Evolutionary conservation across 2,329 filamentous ascomycete genomes (phyloP).

Genomic region (Calonectria pseudoreteaudii): DNA sequence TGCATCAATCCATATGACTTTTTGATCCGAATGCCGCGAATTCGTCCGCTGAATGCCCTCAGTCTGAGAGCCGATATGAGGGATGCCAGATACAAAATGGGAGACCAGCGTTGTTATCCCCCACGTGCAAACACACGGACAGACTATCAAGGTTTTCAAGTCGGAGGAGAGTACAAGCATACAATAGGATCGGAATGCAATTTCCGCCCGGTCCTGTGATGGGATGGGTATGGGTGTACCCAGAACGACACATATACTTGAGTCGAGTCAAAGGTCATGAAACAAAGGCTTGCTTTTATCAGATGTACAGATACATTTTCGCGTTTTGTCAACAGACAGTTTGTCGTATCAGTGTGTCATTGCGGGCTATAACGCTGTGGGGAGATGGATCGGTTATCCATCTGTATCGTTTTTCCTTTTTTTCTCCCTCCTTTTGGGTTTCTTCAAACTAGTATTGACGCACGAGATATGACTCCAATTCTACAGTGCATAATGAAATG

Average conservation of each 20-base stretch:
- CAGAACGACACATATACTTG: not conserved
- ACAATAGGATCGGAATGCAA: not conserved
- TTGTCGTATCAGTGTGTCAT: not conserved
- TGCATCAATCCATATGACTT: slow-evolving; percentile 19
- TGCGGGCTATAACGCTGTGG: not conserved
- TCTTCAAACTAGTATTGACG: no score
- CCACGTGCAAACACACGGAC: not conserved
- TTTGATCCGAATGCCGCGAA: not conserved
- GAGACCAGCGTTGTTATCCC: no score
- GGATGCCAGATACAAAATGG: not conserved
- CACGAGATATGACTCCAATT: not conserved
- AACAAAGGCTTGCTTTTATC: not conserved
- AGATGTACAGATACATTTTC: not conserved
- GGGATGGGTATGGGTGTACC: not conserved
- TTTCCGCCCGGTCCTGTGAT: not conserved
- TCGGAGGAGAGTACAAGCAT: not conserved
- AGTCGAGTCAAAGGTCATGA: not conserved
- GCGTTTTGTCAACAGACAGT: not conserved
- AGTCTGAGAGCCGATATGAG: not conserved
- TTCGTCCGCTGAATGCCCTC: not conserved
- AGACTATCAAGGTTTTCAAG: not conserved
- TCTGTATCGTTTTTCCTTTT: not conserved
- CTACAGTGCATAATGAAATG: slow-evolving; percentile 1
- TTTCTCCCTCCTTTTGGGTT: no score
- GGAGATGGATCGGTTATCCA: not conserved